These are phyloP conservation scores for Phytopythium mirpurense DNA, from an alignment of 352 stramenopile genomes.

Conservation along the genomic window DNA sequence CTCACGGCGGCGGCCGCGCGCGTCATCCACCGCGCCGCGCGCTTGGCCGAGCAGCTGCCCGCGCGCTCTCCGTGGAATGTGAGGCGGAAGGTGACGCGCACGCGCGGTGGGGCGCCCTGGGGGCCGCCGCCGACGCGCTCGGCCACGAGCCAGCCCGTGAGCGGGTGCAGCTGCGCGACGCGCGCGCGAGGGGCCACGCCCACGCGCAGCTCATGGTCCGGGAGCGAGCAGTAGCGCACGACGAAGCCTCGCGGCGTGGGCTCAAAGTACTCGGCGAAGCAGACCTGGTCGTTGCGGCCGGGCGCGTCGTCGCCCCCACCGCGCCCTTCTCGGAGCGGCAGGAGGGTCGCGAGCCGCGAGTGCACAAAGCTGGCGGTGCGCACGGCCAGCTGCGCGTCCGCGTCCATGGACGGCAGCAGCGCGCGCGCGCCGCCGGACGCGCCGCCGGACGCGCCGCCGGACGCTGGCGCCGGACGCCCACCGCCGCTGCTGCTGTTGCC, in stretches of 20 bases:
- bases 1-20: constrained; percentile 1
- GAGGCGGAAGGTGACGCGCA: constrained; percentile 25
- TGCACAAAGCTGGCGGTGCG: constrained; percentile 25
- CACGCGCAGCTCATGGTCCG: constrained; percentile 17
- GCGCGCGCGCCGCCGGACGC: no score
- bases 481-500: no score
- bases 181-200: constrained; percentile 22
- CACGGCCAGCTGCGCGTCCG: constrained; percentile 22
- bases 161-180: constrained; percentile 24
- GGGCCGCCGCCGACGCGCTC: constrained; percentile 6
- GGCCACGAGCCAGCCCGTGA: constrained; percentile 26
- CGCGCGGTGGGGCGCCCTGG: no score
- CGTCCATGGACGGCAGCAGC: neutral
- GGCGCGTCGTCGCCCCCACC: neutral
- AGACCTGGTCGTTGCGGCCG: constrained; percentile 20
- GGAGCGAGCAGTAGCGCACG: constrained; percentile 20
- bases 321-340: neutral
- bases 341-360: constrained; percentile 3
- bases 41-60: constrained; percentile 9
- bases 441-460: no score
- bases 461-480: no score
- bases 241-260: constrained; percentile 17
- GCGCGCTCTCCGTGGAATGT: constrained; percentile 16
- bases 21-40: constrained; percentile 1
- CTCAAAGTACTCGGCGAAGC: constrained; percentile 23